Conservation (phyloP, 169 alveolate species). For the Cryptosporidium meleagridis region DNA sequence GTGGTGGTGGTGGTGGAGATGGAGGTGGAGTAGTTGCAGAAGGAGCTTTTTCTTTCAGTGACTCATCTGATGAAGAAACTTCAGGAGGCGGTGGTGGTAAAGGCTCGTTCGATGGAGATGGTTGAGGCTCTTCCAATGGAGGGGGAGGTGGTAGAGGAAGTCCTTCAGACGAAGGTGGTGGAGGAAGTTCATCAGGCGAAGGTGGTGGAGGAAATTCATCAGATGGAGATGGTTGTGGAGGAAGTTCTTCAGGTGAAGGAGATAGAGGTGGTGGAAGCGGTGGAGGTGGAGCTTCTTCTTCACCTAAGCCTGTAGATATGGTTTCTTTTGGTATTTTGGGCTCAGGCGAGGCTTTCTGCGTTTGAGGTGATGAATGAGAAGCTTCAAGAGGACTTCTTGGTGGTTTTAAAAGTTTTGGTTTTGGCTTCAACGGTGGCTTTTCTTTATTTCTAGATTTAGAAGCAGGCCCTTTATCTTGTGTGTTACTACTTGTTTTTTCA, state of each 20-base stretch:
- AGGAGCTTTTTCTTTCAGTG: neutral
- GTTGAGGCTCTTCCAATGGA: conserved; percentile 47
- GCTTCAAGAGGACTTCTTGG: no score
- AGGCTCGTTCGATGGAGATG: conserved; percentile 48
- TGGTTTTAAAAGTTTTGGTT: no score
- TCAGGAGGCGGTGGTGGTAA: conserved; percentile 69
- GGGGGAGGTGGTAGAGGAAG: conserved; percentile 71
- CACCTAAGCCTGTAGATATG: no score
- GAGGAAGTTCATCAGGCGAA: conserved; percentile 10
- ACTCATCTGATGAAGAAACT: neutral
- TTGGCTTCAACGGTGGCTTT: neutral
- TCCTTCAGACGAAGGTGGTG: no score
- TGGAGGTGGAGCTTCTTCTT: no score
- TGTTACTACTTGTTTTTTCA: neutral
- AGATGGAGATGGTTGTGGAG: conserved; percentile 13
- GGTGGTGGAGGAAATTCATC: no score
- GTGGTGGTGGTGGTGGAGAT: conserved; percentile 11
- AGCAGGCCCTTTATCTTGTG: neutral
- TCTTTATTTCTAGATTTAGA: neutral
- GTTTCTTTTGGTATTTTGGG: no score
- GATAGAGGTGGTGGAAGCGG: no score
- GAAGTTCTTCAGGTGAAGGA: neutral
- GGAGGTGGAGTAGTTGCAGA: neutral
- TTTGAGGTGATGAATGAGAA: no score
- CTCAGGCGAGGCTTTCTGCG: no score